Base-by-base conservation (phyloP, 2,329 filamentous ascomycete species). In the Gnomoniopsis sp. region DNA sequence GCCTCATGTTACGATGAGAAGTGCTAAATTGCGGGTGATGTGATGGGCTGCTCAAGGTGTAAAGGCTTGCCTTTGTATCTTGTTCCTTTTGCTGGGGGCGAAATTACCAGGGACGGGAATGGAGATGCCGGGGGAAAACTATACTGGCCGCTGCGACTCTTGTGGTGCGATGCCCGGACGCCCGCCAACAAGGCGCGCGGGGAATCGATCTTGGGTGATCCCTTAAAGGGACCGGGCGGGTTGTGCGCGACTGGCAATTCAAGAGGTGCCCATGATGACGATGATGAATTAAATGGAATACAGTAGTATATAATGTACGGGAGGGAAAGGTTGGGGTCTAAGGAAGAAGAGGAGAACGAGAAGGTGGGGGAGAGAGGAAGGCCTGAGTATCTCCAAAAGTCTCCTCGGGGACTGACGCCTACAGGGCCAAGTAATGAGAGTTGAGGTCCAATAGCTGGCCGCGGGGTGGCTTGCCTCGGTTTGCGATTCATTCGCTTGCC, bases 1-100 rank as follows among this genome's bases (percentile, higher is more conserved):
- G 84, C 76, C 85, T 81, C 85, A 88, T 87, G 65, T 67, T 73
- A 51, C 41, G 62, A 55, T 55, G 53, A 49, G 60, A 57, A 49
- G 46, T 47, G 36, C n/a, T 43, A 44, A 17, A 33, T 21, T 54
- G 44, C 50, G 21, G 43, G 33, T 49, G 57, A 44, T 60, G 53
- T 62, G 59, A 53, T 41, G n/a, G 41, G 21, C 19, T 22, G 38
- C 60, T 62, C 36, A 41, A 55, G 59, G 51, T 49, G 53, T 15
- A 44, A 56, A 54, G 50, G 55, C 55, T 61, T 61, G 56, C 53
- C 60, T 62, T 56, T 49, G 54, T 51, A 30, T 51, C 44, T 47
- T 15, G 51, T 21, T 48, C 23, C 26, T 30, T 34, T 48, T n/a
- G n/a, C 23, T 46, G 49, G 47, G 21, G 44, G n/a, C 22, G 38